Base-by-base conservation (phyloP, 192 early-diverging fungal genomes). In the Umbelopsis vinacea region DNA sequence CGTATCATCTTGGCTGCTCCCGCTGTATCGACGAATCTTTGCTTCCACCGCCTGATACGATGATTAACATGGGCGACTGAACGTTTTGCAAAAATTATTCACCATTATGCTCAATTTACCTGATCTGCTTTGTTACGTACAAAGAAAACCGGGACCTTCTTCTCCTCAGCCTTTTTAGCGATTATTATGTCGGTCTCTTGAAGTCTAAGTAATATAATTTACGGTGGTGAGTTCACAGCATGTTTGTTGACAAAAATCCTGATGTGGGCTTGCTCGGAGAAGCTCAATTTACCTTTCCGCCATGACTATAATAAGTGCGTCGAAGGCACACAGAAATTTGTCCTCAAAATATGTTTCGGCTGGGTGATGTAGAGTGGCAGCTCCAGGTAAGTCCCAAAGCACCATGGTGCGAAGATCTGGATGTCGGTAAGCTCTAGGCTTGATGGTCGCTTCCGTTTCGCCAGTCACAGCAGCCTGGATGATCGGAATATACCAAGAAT, bases 311-410 rank as follows among this genome's bases (percentile, higher is more conserved):
- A 80, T 70, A n/a, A 80, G 52, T 17, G 75, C 74, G 67, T 80
- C 79, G 71, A 80, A 80, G 4, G 75, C 79, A 48, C 63, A 70
- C 26, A 80, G 35, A 55, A 76, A 76, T 33, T 80, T 74, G 60
- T 76, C 79, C 60, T 80, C 75, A 40, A 76, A 80, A 76, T 80
- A 80, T 33, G 75, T 76, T 22, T 66, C 66, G n/a, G 63, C 72
- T 4, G 72, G 75, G 46, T 73, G 68, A 26, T 70, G 35, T 4
- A 66, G 60, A 4, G 75, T 76, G 33, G 69, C 72, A 22, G 72
- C 72, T 21, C 71, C 79, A 15, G 79, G 79, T 71, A 80, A 70
- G 38, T 80, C 79, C 79, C 79, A 80, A 24, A 80, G 24, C 12
- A 76, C 69, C 69, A 80, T 71, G 10, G 68, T 74, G 48, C 70